Evolutionary conservation across 2,329 filamentous ascomycete species (phyloP).

Genomic region (Fusarium abutilonis): DNA sequence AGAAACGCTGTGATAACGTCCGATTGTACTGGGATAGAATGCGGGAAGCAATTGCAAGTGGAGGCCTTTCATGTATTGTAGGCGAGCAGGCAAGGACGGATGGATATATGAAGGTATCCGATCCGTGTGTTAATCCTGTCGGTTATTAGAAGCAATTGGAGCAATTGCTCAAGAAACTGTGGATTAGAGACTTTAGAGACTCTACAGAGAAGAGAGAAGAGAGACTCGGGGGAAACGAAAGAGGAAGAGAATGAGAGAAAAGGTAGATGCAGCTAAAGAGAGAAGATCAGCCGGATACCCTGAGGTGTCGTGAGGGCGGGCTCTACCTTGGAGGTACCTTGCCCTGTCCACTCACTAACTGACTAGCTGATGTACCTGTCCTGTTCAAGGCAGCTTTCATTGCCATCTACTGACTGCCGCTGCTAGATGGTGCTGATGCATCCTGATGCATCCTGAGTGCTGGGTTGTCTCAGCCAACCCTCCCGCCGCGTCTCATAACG

Average conservation of each 20-base stretch:
- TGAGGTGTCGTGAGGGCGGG: constrained; percentile 28
- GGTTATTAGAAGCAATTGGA: constrained; percentile 27
- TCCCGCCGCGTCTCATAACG: neutral
- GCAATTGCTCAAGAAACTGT: constrained; percentile 25
- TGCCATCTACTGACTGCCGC: constrained; percentile 5
- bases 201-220: constrained; percentile 18
- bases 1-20: constrained; percentile 3
- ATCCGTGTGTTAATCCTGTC: constrained; percentile 3
- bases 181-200: constrained; percentile 26
- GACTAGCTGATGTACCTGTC: constrained; percentile 10
- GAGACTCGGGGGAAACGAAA: constrained; percentile 16
- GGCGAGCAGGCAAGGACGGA: neutral
- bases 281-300: constrained; percentile 20
- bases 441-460: neutral
- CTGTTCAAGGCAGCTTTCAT: constrained; percentile 10
- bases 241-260: constrained; percentile 18
- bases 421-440: constrained; percentile 10
- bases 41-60: constrained; percentile 16
- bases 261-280: constrained; percentile 25
- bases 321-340: constrained; percentile 16
- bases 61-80: constrained; percentile 1
- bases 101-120: constrained; percentile 4
- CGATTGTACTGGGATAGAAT: constrained; percentile 8
- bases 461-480: constrained; percentile 29
- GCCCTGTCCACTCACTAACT: neutral